These are phyloP conservation scores for Solanum ossicruentum DNA, from an alignment of 257 asterid genomes.

Conservation along the genomic window DNA sequence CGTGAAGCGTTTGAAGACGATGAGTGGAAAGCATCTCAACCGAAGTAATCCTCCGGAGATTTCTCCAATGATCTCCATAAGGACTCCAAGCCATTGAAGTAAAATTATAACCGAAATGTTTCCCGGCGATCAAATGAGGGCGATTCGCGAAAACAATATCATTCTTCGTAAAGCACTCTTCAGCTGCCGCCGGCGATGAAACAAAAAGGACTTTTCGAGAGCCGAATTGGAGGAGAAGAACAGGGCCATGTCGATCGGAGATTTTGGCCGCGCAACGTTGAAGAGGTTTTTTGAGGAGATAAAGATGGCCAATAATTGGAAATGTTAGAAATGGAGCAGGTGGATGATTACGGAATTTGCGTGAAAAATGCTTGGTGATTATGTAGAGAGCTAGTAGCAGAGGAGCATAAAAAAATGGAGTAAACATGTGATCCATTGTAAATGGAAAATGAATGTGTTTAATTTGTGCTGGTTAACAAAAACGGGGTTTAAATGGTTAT, in stretches of 20 bases:
- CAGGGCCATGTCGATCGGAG: constrained; percentile 41
- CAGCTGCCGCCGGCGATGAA: constrained; percentile 55
- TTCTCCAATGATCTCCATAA: constrained; percentile 61
- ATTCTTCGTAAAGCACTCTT: constrained; percentile 46
- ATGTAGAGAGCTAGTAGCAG: constrained; percentile 23
- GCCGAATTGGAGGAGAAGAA: constrained; percentile 46
- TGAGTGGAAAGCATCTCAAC: constrained; percentile 44
- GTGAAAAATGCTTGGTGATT: constrained; percentile 22
- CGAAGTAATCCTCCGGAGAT: constrained; percentile 34
- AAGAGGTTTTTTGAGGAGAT: constrained; percentile 43
- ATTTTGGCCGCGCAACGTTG: constrained; percentile 36
- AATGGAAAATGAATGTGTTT: not conserved
- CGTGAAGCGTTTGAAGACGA: constrained; percentile 37
- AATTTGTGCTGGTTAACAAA: not conserved
- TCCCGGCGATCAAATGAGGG: constrained; percentile 37
- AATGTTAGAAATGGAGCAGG: constrained; percentile 39
- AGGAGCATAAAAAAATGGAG: constrained; percentile 7
- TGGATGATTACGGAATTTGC: constrained; percentile 30
- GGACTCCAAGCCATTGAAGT: constrained; percentile 40
- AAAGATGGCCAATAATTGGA: constrained; percentile 60
- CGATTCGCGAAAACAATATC: constrained; percentile 55
- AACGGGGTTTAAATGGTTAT: no score
- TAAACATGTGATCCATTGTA: not conserved
- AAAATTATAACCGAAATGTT: constrained; percentile 36
- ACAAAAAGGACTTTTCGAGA: constrained; percentile 58